Conservation (phyloP, 2,329 filamentous ascomycete genomes). For the Fusarium sp. region DNA sequence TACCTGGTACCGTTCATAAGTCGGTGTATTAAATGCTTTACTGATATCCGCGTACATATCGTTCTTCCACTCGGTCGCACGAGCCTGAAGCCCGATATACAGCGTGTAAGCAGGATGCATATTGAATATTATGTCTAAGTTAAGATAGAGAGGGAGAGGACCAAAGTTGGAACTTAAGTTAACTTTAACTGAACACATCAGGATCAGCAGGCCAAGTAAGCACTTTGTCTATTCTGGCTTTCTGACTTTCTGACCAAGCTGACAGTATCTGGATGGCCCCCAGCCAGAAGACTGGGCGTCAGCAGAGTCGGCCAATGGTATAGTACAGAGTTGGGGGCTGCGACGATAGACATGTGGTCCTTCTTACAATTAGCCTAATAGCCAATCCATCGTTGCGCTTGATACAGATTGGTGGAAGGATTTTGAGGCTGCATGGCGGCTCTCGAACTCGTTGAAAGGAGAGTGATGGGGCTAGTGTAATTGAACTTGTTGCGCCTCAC, state of each 20-base stretch:
- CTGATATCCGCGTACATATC: constrained; percentile 2
- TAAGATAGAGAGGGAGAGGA: neutral
- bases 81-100: constrained; percentile 19
- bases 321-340: neutral
- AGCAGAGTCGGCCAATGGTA: neutral
- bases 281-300: constrained; percentile 1
- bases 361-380: neutral
- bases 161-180: neutral
- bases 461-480: neutral
- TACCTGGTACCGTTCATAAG: neutral
- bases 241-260: constrained; percentile 1
- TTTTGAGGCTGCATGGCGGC: neutral
- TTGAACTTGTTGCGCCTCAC: neutral
- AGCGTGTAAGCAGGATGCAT: constrained; percentile 35
- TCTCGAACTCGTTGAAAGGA: neutral
- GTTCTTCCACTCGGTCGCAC: constrained; percentile 10
- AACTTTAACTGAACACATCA: neutral
- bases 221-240: constrained; percentile 7
- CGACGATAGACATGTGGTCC: neutral
- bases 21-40: neutral
- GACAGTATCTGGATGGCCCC: neutral
- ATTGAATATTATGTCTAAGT: neutral
- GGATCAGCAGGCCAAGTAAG: constrained; percentile 2
- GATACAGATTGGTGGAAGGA: too few relatives aligned
- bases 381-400: neutral